A percentile compares a stretch with the other conserved stretches of the same genome.
These are phyloP conservation scores for Niveomyces coronatus DNA, from an alignment of 2,329 filamentous ascomycete species.

Conservation along the genomic window DNA sequence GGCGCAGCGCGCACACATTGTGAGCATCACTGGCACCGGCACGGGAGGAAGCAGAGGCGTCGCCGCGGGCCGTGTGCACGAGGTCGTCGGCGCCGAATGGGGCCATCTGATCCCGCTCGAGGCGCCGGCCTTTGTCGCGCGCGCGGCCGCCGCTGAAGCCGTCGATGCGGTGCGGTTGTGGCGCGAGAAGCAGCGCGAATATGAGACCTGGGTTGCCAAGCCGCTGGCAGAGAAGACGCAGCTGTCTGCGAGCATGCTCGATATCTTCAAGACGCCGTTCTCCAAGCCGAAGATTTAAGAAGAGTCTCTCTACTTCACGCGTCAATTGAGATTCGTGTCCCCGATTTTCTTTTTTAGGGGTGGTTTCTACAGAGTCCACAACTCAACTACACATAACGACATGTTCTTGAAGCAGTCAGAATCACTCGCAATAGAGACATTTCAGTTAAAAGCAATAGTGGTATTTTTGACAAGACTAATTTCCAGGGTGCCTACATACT, in stretches of 20 bases:
- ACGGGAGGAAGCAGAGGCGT: constrained; percentile 57
- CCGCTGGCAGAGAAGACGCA: constrained; percentile 43
- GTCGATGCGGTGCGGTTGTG: constrained; percentile 45
- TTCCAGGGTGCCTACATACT: too few relatives aligned
- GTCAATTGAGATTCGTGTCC: too few relatives aligned
- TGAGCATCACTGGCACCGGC: constrained; percentile 53
- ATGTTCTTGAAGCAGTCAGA: too few relatives aligned
- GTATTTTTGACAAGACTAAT: too few relatives aligned
- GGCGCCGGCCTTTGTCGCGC: constrained; percentile 55
- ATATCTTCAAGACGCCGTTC: constrained; percentile 48
- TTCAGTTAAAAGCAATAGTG: too few relatives aligned
- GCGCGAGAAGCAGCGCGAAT: constrained; percentile 45
- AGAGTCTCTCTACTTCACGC: neutral
- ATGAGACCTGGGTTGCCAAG: constrained; percentile 43
- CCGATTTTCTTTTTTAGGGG: too few relatives aligned
- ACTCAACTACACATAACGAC: too few relatives aligned
- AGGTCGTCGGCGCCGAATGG: constrained; percentile 50
- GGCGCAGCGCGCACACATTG: constrained; percentile 44
- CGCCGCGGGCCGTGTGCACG: constrained; percentile 54
- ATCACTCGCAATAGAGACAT: too few relatives aligned
- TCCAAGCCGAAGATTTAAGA: constrained; percentile 18
- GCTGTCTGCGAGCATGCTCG: constrained; percentile 29
- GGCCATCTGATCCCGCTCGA: constrained; percentile 86
- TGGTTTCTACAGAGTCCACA: too few relatives aligned
- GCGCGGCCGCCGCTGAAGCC: constrained; percentile 47